Base-by-base conservation (phyloP, 176 grass and related monocot genomes). In the Triticum urartu region DNA sequence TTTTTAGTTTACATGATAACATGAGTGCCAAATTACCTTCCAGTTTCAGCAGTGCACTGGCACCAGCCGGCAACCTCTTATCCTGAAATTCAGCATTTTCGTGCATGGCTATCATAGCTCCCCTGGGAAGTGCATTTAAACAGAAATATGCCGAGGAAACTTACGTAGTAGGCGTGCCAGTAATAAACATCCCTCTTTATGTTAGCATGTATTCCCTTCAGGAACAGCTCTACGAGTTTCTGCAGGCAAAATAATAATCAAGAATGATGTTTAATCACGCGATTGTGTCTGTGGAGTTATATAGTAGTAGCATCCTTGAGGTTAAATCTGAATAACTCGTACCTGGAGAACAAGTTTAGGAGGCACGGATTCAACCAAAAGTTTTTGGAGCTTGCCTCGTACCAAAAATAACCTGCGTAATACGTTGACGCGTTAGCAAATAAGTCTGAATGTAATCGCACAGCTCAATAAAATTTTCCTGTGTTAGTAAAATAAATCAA, bases 91-190 rank as follows among this genome's bases (percentile, higher is more conserved):
- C 5, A 47, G 68, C 17, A 22, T 15, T 33, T 33, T 34, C 69
- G 30, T 54, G 11, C 39, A 76, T 42, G 38, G 25, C 33, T 85
- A 85, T 62, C 17, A 80, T 73, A 56, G n/a, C n/a, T 80, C 50
- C 64, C 14, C 39, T 21, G 3, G 9, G 52, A 70, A 59, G 8
- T 68, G 47, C 67, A 68, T 38, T 11, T 26, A 80, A 79, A 56
- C 22, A 32, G 7, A 24, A 66, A 72, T 7, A 61, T 45, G 25
- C 7, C 18, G 21, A n/a, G 69, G 21, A 81, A 77, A 87, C 93
- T 92, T 71, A 95, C 93, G 63, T 95, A 92, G 47, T 95, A 92
- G 38, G 88, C 90, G 64, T 92, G 88, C 93, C 90, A 95, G 75
- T 92, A 92, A 60, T 92, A 90, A 80, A 92, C 80, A 28, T 90